These are phyloP conservation scores for Diplodia sapinea DNA, from an alignment of 2,329 filamentous ascomycete genomes.

Conservation along the genomic window DNA sequence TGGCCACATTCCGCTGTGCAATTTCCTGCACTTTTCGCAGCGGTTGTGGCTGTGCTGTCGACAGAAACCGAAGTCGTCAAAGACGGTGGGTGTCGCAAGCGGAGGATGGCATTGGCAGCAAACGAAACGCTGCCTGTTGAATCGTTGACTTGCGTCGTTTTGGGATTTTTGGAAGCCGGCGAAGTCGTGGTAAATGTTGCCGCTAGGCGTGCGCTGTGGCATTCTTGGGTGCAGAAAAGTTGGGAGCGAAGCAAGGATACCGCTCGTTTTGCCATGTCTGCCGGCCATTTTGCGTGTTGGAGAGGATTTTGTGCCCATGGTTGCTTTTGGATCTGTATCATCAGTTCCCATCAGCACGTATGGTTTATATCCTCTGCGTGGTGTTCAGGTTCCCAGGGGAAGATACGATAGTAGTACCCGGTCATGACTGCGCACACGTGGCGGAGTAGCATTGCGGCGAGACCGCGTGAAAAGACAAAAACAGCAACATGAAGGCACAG, in stretches of 20 bases:
- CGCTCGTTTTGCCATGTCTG: neutral
- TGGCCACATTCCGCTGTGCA: slow-evolving; percentile 18
- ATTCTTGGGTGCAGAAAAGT: neutral
- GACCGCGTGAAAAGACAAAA: neutral
- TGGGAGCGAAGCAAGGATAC: neutral
- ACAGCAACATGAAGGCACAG: neutral
- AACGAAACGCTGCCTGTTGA: slow-evolving; percentile 11
- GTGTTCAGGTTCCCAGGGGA: neutral
- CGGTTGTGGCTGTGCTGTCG: slow-evolving; percentile 14
- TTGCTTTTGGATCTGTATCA: neutral
- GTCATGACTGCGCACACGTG: neutral
- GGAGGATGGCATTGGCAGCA: slow-evolving; percentile 20
- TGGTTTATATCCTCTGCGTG: neutral
- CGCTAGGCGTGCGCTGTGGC: neutral
- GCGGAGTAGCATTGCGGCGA: slow-evolving; percentile 6
- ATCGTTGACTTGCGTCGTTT: neutral
- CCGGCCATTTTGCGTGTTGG: neutral
- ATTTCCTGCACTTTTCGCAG: slow-evolving; percentile 7
- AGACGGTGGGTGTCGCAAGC: slow-evolving; percentile 11
- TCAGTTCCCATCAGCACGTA: neutral
- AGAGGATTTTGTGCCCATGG: neutral
- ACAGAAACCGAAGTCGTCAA: slow-evolving; percentile 16
- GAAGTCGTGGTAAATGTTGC: neutral
- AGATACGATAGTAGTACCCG: neutral
- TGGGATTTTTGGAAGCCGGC: neutral